phyloP scores from a whole-genome alignment of 257 asterid species.

The Ligustrum vulgare region DNA sequence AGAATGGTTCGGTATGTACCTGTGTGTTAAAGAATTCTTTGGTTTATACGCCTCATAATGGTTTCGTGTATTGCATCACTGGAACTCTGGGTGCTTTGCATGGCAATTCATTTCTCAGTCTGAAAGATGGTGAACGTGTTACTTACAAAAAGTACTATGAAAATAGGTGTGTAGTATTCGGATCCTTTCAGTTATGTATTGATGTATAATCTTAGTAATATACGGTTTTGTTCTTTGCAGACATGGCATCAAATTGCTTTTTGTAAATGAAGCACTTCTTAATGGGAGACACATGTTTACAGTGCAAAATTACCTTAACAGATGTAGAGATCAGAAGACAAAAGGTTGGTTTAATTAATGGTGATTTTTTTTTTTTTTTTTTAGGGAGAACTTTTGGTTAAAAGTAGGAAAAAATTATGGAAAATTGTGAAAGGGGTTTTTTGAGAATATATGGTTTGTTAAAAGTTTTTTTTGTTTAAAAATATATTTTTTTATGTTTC shows the following conservation, averaged over 20 bases:
- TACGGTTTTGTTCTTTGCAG: slow-evolving; percentile 34
- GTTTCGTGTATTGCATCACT: slow-evolving; percentile 40
- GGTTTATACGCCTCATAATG: slow-evolving; percentile 69
- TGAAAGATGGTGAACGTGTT: slow-evolving; percentile 33
- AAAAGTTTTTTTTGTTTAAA: too few species aligned
- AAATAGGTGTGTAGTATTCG: slow-evolving; percentile 37
- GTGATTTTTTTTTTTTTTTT: too few species aligned
- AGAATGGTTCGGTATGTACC: slow-evolving; percentile 50
- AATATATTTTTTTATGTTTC: too few species aligned
- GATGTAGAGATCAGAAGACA: slow-evolving; percentile 34
- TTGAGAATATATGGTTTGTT: too few species aligned
- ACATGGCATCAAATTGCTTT: slow-evolving; percentile 49
- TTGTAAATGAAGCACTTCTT: slow-evolving; percentile 49
- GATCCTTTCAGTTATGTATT: not conserved
- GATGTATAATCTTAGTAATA: not conserved
- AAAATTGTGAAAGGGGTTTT: too few species aligned
- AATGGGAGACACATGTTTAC: slow-evolving; percentile 41
- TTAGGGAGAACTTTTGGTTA: too few species aligned
- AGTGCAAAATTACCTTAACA: slow-evolving; percentile 59
- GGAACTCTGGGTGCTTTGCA: slow-evolving; percentile 42
- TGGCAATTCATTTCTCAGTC: slow-evolving; percentile 45
- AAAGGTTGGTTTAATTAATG: slow-evolving; percentile 45
- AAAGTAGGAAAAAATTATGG: too few species aligned
- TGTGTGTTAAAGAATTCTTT: slow-evolving; percentile 66
- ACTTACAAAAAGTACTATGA: slow-evolving; percentile 52